Evolutionary conservation across 2,329 filamentous ascomycete genomes (phyloP).

Genomic region (Sphaerulina vaccinii): DNA sequence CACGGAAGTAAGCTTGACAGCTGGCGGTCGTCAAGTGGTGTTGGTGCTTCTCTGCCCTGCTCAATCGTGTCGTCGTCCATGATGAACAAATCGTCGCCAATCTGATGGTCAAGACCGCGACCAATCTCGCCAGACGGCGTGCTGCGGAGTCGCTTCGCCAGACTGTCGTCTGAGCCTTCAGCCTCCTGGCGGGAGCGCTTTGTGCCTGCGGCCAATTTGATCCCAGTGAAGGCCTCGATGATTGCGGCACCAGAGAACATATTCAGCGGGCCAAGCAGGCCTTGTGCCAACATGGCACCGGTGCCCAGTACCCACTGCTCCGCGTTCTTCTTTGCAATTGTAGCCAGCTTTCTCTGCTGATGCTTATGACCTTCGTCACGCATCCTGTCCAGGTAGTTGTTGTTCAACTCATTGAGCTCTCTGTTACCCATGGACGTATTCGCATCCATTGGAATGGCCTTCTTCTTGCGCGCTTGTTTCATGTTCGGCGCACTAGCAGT

Average conservation of each 20-base stretch:
- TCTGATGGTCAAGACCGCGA: slow-evolving; percentile 29
- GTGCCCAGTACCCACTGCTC: slow-evolving; percentile 59
- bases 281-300: slow-evolving; percentile 47
- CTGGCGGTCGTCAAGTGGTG: slow-evolving; percentile 61
- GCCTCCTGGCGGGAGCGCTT: slow-evolving; percentile 33
- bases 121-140: slow-evolving; percentile 37
- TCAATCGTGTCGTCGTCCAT: slow-evolving; percentile 55
- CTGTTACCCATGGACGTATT: slow-evolving; percentile 55
- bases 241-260: slow-evolving; percentile 60
- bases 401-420: slow-evolving; percentile 58
- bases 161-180: slow-evolving; percentile 26
- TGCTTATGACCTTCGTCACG: slow-evolving; percentile 39
- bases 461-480: slow-evolving; percentile 38
- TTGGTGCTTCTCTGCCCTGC: slow-evolving; percentile 65
- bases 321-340: slow-evolving; percentile 62
- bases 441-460: slow-evolving; percentile 49
- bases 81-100: slow-evolving; percentile 19
- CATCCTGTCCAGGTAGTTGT: slow-evolving; percentile 63
- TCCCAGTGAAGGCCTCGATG: slow-evolving; percentile 48
- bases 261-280: slow-evolving; percentile 53
- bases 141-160: slow-evolving; percentile 33
- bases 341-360: slow-evolving; percentile 25
- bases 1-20: slow-evolving; percentile 65
- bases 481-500: slow-evolving; percentile 42
- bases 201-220: slow-evolving; percentile 26